Conservation (phyloP, 2,329 filamentous ascomycete species). For the Sporothrix brunneoviolacea region DNA sequence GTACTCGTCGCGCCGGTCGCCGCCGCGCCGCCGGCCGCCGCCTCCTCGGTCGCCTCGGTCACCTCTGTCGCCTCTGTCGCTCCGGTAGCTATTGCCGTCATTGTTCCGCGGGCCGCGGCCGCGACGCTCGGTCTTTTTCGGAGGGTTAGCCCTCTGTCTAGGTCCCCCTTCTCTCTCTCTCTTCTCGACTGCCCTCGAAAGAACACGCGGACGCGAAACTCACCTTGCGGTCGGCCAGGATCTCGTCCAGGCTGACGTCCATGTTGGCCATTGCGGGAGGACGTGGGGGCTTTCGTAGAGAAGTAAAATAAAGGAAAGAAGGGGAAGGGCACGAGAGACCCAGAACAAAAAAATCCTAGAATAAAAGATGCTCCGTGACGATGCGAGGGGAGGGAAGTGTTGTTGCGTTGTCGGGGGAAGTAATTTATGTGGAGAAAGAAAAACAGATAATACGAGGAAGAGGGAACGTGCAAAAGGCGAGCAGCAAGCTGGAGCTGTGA, state of each 20-base stretch:
- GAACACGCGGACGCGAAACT: slow-evolving; percentile 2
- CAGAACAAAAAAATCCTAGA: background rate
- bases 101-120: slow-evolving; percentile 16
- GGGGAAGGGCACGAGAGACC: background rate
- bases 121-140: slow-evolving; percentile 1
- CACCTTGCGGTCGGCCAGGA: slow-evolving; percentile 42
- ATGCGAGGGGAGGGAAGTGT: too few relatives aligned
- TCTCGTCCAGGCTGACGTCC: slow-evolving; percentile 51
- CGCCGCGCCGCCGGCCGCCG: slow-evolving; percentile 24
- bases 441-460: too few relatives aligned
- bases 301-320: background rate
- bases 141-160: background rate
- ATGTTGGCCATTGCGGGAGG: slow-evolving; percentile 25
- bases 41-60: slow-evolving; percentile 18
- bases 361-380: too few relatives aligned
- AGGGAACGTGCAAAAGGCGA: too few relatives aligned
- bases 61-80: slow-evolving; percentile 30
- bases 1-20: slow-evolving; percentile 37
- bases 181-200: too few relatives aligned
- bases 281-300: slow-evolving; percentile 10
- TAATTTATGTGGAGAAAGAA: too few relatives aligned
- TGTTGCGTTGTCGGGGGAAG: too few relatives aligned
- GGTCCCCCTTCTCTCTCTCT: background rate
- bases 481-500: too few relatives aligned
- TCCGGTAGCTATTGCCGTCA: background rate